Evolutionary conservation across 371 early-diverging fungal species (phyloP), one percentile per base, ranked within the genome.

Genomic region (Mucor velutinosus): DNA sequence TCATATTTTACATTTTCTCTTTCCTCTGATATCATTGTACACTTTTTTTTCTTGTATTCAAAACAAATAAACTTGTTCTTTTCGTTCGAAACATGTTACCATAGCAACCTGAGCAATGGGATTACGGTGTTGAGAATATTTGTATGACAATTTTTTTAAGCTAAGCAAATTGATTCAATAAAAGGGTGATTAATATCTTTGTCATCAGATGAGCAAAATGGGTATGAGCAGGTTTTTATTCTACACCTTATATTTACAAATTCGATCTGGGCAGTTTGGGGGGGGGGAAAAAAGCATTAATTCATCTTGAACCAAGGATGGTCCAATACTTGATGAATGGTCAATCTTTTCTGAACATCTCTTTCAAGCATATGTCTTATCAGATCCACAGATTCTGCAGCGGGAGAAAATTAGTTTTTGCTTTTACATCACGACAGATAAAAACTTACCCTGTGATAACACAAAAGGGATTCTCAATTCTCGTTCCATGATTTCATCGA

Each of bases 351-450:
- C 27, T 76, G 73, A 21, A 81, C 77, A 65, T 89, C 76, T 29
- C 84, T 76, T 30, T 82, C 72, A 33, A 89, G 74, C 84, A 89
- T 87, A 45, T 75, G 65, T 55, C 69, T 71, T 19, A 89, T 76
- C 35, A 89, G 70, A 66, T 87, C 87, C 35, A 87, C 64, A 14
- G 89, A 83, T 7, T 77, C 85, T 84, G 73, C 15, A 41, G 1
- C 2, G 14, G n/a, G 55, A 43, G 32, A 57, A 33, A 21, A n/a
- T 66, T 89, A 55, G 37, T 6, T 30, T 56, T 35, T 30, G 23
- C 83, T 47, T 87, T 85, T 58, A 85, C 73, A 45, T 77, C 81
- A 65, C 82, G 88, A 64, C 90, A 93, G 25, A 93, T 92, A 33
- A 88, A 89, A 60, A 85, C 86, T 47, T 66, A 66, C 65, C 63